These are phyloP conservation scores for Phialophora macrospora DNA, from an alignment of 2,329 filamentous ascomycete species.

Conservation along the genomic window DNA sequence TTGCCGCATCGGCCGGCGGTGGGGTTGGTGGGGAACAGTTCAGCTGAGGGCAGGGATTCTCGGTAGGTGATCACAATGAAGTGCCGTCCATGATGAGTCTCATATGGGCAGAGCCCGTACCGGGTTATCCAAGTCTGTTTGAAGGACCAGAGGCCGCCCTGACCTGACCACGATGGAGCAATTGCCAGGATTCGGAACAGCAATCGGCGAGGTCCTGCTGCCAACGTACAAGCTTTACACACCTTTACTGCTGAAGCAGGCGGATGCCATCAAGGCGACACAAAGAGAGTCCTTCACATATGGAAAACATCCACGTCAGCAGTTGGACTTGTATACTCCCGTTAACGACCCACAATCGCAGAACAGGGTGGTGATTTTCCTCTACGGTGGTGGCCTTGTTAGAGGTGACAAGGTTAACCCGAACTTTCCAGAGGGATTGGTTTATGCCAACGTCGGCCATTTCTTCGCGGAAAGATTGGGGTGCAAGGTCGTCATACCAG, in stretches of 20 bases:
- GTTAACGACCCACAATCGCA: slow-evolving; percentile 43
- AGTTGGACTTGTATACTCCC: slow-evolving; percentile 49
- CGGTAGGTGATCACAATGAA: neutral
- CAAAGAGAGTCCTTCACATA: slow-evolving; percentile 15
- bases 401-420: slow-evolving; percentile 44
- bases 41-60: neutral
- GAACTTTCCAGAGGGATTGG: slow-evolving; percentile 38
- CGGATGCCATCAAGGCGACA: slow-evolving; percentile 21
- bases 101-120: neutral
- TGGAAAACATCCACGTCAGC: slow-evolving; percentile 46
- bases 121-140: neutral
- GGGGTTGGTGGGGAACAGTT: neutral
- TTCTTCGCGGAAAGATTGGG: slow-evolving; percentile 48
- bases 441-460: slow-evolving; percentile 47
- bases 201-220: slow-evolving; percentile 12
- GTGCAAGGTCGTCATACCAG: slow-evolving; percentile 46
- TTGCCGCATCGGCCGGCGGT: neutral
- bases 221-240: slow-evolving; percentile 27
- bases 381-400: slow-evolving; percentile 51
- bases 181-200: slow-evolving; percentile 14
- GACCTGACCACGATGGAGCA: slow-evolving; percentile 21
- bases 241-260: slow-evolving; percentile 22
- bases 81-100: neutral
- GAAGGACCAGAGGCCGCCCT: neutral
- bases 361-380: slow-evolving; percentile 49